These are phyloP conservation scores for Boletus sp. DNA, from an alignment of 1,284 basidiomycete species.

Conservation along the genomic window DNA sequence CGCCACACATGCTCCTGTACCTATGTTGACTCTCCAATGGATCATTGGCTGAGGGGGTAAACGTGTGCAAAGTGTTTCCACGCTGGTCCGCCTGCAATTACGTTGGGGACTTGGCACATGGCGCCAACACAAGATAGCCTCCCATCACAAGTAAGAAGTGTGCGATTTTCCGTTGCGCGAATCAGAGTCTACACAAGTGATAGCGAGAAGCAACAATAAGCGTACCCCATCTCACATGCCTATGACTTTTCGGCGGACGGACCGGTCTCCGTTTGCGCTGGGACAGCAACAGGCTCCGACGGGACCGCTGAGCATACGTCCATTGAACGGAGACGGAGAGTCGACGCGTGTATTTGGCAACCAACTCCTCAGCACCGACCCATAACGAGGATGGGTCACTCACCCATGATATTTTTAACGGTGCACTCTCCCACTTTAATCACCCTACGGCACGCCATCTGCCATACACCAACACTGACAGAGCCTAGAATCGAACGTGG, in stretches of 20 bases:
- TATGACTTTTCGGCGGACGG: conserved; percentile 25
- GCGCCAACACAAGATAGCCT: neutral
- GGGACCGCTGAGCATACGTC: conserved; percentile 13
- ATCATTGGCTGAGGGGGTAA: too few relatives aligned
- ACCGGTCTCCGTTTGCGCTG: conserved; percentile 11
- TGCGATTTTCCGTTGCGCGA: conserved; percentile 4
- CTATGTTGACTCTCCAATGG: too few relatives aligned
- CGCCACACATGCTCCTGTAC: too few relatives aligned
- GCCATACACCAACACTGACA: conserved; percentile 89
- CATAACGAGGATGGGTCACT: conserved; percentile 15
- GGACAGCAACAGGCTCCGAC: conserved; percentile 26
- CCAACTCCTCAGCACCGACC: neutral
- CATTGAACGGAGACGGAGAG: conserved; percentile 3
- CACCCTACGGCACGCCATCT: conserved; percentile 84
- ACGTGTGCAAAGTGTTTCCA: too few relatives aligned
- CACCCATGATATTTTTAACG: conserved; percentile 54
- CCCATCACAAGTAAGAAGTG: neutral
- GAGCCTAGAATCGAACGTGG: conserved; percentile 57
- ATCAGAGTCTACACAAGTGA: conserved; percentile 25
- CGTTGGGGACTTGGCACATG: too few relatives aligned
- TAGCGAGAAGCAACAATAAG: conserved; percentile 22
- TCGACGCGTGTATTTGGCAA: conserved; percentile 5
- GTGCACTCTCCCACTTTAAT: conserved; percentile 71
- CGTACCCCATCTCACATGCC: neutral
- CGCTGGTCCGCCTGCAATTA: too few relatives aligned